A percentile compares a stretch with the other conserved stretches of the same genome.
phyloP scores from a whole-genome alignment of 1,284 basidiomycete genomes.

The Anthracocystis setariae region DNA sequence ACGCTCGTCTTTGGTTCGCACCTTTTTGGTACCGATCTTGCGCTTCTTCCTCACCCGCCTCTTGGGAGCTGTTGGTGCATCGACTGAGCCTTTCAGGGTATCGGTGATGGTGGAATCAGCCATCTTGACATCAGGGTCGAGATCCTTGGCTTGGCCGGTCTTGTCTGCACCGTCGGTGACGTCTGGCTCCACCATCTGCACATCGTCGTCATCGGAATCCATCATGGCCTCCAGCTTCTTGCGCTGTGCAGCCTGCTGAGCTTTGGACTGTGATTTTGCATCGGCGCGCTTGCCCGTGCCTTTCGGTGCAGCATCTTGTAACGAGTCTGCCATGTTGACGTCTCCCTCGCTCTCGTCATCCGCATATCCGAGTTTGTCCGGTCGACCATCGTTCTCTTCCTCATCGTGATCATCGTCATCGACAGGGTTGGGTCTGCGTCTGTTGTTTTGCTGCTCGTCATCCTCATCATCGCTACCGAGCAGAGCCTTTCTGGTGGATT shows the following conservation, averaged over 20 bases:
- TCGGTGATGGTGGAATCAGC: slow-evolving; percentile 33
- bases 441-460: slow-evolving; percentile 24
- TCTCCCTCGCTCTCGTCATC: slow-evolving; percentile 36
- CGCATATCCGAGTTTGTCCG: slow-evolving; percentile 42
- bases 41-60: slow-evolving; percentile 53
- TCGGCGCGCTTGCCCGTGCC: slow-evolving; percentile 44
- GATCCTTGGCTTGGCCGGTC: slow-evolving; percentile 31
- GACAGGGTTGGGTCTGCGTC: slow-evolving; percentile 11
- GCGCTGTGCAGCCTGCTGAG: slow-evolving; percentile 32
- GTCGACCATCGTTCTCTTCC: slow-evolving; percentile 36
- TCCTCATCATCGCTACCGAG: slow-evolving; percentile 51
- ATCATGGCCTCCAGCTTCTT: slow-evolving; percentile 51
- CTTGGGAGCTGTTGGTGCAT: slow-evolving; percentile 21
- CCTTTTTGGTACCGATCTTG: slow-evolving; percentile 56
- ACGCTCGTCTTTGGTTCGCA: slow-evolving; percentile 57
- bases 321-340: slow-evolving; percentile 12
- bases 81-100: slow-evolving; percentile 44
- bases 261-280: slow-evolving; percentile 25
- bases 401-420: slow-evolving; percentile 27
- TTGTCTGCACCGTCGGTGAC: slow-evolving; percentile 3
- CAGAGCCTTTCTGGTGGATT: slow-evolving; percentile 22
- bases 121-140: slow-evolving; percentile 36
- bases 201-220: slow-evolving; percentile 30
- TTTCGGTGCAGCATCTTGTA: slow-evolving; percentile 15
- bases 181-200: slow-evolving; percentile 29